phyloP scores from a whole-genome alignment of 495 filamentous ascomycete species.

The Cryomyces minteri region DNA sequence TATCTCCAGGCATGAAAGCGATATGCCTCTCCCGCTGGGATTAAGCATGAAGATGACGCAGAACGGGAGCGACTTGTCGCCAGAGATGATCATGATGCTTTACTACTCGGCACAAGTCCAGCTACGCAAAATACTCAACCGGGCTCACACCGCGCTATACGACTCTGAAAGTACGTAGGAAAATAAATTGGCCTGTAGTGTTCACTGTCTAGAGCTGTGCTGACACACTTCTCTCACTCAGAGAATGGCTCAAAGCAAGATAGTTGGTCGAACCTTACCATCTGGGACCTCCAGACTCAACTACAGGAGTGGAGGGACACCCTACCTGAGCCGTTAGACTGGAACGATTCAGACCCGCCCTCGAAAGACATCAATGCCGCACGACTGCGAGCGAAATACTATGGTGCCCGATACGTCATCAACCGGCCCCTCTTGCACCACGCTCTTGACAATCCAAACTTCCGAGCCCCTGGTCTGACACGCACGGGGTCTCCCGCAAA shows the following conservation, averaged over 20 bases:
- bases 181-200: not conserved
- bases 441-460: conserved; percentile 29
- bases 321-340: conserved; percentile 32
- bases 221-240: no score
- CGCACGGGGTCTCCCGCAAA: no score
- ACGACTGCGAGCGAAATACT: conserved; percentile 83
- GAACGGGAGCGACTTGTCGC: no score
- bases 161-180: not conserved
- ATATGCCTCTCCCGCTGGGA: not conserved
- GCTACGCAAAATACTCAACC: conserved; percentile 68
- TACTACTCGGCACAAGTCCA: conserved; percentile 78
- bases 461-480: no score
- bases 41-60: no score
- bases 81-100: conserved; percentile 32
- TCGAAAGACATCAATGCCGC: conserved; percentile 63
- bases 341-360: conserved; percentile 49
- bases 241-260: no score
- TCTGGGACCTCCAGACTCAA: conserved; percentile 1
- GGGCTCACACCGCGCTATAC: conserved; percentile 37
- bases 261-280: not conserved
- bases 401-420: conserved; percentile 78
- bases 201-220: no score
- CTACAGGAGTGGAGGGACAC: conserved; percentile 25
- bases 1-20: conserved; percentile 14
- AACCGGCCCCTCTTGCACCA: conserved; percentile 63